Evolutionary conservation across 2,329 filamentous ascomycete species (phyloP), one percentile per base, ranked within the genome.

Genomic region (Alternaria conjuncta): DNA sequence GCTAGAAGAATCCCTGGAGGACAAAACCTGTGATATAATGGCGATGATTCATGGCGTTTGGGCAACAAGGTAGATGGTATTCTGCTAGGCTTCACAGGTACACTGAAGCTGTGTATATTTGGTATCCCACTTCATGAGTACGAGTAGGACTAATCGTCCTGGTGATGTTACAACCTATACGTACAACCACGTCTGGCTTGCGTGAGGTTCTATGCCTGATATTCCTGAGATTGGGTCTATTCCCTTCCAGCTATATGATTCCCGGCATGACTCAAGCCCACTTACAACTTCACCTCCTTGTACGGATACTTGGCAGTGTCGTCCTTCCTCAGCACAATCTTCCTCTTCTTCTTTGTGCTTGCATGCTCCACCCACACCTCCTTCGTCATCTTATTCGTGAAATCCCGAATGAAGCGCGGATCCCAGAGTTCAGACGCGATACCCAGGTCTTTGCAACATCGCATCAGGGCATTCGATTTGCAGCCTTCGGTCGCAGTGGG

Each of bases 341-440:
- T 93, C 78, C 90, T 90, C 86, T 90, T 92, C 87, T 93, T 96
- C 86, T 97, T 97, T 63, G 87, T 97, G 15, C 86, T 83, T 46
- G 88, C 84, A 82, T 99, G 94, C 85, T 98, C 96, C 46, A 95
- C 95, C 88, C 95, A 97, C 32, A 90, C 85, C 84, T 97, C 92
- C 73, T 90, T 89, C 60, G 90, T 90, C 76, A 92, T 83, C 71
- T 89, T 83, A 73, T 88, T 89, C 85, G 92, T 92, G 83, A 93
- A 99, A 72, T 87, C 88, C 73, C 92, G 88, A 69, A 98, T 93
- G 83, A 92, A 99, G 59, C 92, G 85, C 36, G 96, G 96, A 82
- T 99, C 96, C 96, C 96, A 99, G 20, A 99, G 87, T 82, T 99
- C 96, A 68, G 91, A 94, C 2, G 93, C 96, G 69, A 99, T 92